Percentiles rank a stretch among this genome's conserved stretches.
phyloP scores from a whole-genome alignment of 2,329 filamentous ascomycete genomes.

The Aureobasidium zeae region DNA sequence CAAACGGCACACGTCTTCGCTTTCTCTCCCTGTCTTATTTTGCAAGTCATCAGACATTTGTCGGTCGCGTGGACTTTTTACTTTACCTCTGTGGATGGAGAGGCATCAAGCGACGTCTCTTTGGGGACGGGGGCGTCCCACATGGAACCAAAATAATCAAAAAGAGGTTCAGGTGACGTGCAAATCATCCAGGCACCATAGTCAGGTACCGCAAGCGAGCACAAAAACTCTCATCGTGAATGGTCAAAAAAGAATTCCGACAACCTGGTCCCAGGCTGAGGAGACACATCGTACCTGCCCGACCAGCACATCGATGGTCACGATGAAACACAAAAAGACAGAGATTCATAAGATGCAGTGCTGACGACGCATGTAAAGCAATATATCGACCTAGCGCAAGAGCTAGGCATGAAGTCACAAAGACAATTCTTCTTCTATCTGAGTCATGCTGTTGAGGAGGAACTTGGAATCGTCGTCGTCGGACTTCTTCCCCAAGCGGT shows the following conservation, averaged over 20 bases:
- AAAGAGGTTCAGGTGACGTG: neutral
- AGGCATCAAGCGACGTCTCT: no score
- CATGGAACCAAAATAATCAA: no score
- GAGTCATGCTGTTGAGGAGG: no score
- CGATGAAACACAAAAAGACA: constrained; percentile 7
- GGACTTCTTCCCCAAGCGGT: no score
- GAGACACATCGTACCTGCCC: no score
- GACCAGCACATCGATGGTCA: no score
- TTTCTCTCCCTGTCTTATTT: neutral
- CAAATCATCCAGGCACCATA: neutral
- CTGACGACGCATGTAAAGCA: constrained; percentile 12
- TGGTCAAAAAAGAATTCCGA: constrained; percentile 1
- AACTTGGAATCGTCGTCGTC: no score
- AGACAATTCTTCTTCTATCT: no score
- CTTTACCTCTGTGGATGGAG: no score
- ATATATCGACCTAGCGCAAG: neutral
- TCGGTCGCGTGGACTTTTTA: constrained; percentile 8
- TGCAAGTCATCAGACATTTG: neutral
- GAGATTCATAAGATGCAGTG: neutral
- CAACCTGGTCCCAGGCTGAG: constrained; percentile 11
- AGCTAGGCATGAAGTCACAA: neutral
- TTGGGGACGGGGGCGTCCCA: no score
- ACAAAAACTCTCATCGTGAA: constrained; percentile 2
- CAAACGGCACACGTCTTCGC: neutral
- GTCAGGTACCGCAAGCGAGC: constrained; percentile 10